A percentile compares a stretch with the other conserved stretches of the same genome.
Evolutionary conservation across 345 rosid species (phyloP).

Genomic region (Noccaea caerulescens): DNA sequence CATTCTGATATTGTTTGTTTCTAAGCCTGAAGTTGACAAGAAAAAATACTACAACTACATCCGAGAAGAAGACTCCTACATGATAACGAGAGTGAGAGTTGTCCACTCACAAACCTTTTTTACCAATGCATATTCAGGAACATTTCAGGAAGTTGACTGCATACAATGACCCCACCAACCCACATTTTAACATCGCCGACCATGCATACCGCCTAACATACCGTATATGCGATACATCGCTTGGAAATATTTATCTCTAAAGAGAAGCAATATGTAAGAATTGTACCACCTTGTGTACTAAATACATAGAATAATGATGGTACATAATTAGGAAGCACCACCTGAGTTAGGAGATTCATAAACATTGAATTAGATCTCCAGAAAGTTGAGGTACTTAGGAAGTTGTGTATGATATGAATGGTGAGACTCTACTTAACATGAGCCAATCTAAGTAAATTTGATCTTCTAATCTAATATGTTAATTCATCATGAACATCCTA

Average conservation of each 20-base stretch:
- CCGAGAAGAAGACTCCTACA: slow-evolving; percentile 5
- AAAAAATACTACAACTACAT: slow-evolving; percentile 1
- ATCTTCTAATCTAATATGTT: neutral
- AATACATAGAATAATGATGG: too few species aligned
- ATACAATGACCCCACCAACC: neutral
- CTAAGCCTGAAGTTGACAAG: neutral
- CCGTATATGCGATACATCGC: neutral
- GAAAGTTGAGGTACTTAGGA: neutral
- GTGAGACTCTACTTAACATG: slow-evolving; percentile 3
- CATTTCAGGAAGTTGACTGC: neutral
- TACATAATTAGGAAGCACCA: neutral
- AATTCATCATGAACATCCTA: slow-evolving; percentile 2
- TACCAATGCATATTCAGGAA: slow-evolving; percentile 13
- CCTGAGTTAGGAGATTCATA: neutral
- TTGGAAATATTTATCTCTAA: neutral
- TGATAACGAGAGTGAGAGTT: slow-evolving; percentile 16
- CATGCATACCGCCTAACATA: neutral
- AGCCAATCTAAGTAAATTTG: neutral
- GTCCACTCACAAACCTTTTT: neutral
- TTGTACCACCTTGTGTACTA: too few species aligned
- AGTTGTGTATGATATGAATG: slow-evolving; percentile 9
- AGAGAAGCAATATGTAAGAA: neutral
- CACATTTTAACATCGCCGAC: neutral
- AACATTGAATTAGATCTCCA: neutral
- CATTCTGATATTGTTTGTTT: neutral